Percentiles rank a stretch among this genome's conserved stretches.
Conservation (phyloP, 2,329 filamentous ascomycete genomes). For the Amesomyces nigricolor region DNA sequence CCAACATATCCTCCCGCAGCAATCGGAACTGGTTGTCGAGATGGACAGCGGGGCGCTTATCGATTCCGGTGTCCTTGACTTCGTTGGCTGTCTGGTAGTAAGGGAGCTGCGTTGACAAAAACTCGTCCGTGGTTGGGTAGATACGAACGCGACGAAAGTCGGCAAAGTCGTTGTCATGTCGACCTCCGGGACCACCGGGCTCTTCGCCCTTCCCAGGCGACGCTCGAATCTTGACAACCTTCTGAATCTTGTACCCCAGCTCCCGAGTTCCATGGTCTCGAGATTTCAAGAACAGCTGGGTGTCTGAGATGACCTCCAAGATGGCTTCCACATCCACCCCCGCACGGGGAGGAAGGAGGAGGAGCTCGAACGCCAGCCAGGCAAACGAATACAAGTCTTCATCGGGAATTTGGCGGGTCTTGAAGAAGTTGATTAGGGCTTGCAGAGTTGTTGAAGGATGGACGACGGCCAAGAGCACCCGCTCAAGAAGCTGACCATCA, state of each 20-base stretch:
- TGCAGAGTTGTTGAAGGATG: conserved; percentile 53
- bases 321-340: conserved; percentile 23
- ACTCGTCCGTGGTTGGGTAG: conserved; percentile 61
- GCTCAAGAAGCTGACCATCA: conserved; percentile 44
- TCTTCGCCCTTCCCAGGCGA: conserved; percentile 14
- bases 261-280: conserved; percentile 26
- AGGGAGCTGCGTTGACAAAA: conserved; percentile 45
- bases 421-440: conserved; percentile 35
- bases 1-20: conserved; percentile 65
- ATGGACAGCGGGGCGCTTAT: conserved; percentile 43
- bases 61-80: conserved; percentile 36
- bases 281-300: conserved; percentile 28
- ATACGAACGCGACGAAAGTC: conserved; percentile 58
- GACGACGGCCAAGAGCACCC: conserved; percentile 42
- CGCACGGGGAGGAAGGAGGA: conserved; percentile 31
- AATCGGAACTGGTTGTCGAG: conserved; percentile 69
- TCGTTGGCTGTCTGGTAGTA: conserved; percentile 52
- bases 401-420: conserved; percentile 30
- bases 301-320: conserved; percentile 20
- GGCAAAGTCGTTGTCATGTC: conserved; percentile 67
- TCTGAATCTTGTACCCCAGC: conserved; percentile 34
- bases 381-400: conserved; percentile 36
- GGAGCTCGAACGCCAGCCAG: conserved; percentile 46
- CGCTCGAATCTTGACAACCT: conserved; percentile 31
- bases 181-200: conserved; percentile 49